Evolutionary conservation across 129 eudicot genomes (phyloP).

Genomic region (carrot (Daucus carota)): DH1_v3.0 NC_030381.2:43371001-43371500

Average conservation of each 20-base stretch:
- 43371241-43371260: constrained; percentile 9
- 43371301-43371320: neutral
- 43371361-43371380: no score
- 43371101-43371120: neutral
- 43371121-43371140: neutral
- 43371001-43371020: constrained; percentile 18
- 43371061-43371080: neutral
- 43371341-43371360: no score
- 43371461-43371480: no score
- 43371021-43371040: constrained; percentile 10
- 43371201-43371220: neutral
- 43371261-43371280: constrained; percentile 19
- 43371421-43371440: neutral
- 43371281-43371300: neutral
- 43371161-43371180: neutral
- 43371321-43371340: no score
- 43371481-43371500: no score
- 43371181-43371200: neutral
- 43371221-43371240: neutral
- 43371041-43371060: neutral
- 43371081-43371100: neutral
- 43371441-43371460: no score
- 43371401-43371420: no score
- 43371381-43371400: no score
- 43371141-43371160: neutral